Conservation (phyloP, 1,284 basidiomycete genomes). For the Trichosporon coremiiforme region DNA sequence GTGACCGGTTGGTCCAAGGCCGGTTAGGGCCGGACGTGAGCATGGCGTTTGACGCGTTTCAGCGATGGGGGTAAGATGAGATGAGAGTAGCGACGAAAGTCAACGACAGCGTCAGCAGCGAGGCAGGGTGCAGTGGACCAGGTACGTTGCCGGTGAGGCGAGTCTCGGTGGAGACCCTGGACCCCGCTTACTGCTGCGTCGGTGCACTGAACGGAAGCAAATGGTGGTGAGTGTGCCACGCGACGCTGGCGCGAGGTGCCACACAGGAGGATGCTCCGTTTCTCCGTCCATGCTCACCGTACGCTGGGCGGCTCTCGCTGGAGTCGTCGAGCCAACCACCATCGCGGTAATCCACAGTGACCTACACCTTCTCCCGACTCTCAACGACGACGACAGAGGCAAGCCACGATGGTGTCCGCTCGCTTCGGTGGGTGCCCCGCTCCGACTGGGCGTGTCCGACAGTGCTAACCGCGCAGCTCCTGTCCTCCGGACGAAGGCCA, state of each 20-base stretch:
- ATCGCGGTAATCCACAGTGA: slow-evolving; percentile 20
- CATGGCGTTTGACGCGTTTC: slow-evolving; percentile 31
- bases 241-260: not conserved
- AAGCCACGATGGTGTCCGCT: slow-evolving; percentile 40
- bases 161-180: slow-evolving; percentile 10
- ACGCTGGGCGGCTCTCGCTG: not conserved
- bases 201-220: slow-evolving; percentile 1
- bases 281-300: slow-evolving; percentile 16
- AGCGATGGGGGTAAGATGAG: not conserved
- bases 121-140: not conserved
- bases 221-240: slow-evolving; percentile 5
- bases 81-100: not conserved
- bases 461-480: slow-evolving; percentile 35
- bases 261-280: slow-evolving; percentile 14
- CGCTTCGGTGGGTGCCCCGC: slow-evolving; percentile 36
- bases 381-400: slow-evolving; percentile 23
- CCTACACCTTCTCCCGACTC: slow-evolving; percentile 19
- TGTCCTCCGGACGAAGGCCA: slow-evolving; percentile 40
- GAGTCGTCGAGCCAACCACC: slow-evolving; percentile 19
- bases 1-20: slow-evolving; percentile 48
- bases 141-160: slow-evolving; percentile 13
- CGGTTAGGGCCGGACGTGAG: slow-evolving; percentile 34
- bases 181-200: not conserved
- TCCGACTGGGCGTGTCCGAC: not conserved
- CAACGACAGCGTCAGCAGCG: slow-evolving; percentile 16